Percentiles rank a stretch among this genome's conserved stretches.
These are phyloP conservation scores for Firmiana major DNA, from an alignment of 345 rosid species.

Conservation along the genomic window DNA sequence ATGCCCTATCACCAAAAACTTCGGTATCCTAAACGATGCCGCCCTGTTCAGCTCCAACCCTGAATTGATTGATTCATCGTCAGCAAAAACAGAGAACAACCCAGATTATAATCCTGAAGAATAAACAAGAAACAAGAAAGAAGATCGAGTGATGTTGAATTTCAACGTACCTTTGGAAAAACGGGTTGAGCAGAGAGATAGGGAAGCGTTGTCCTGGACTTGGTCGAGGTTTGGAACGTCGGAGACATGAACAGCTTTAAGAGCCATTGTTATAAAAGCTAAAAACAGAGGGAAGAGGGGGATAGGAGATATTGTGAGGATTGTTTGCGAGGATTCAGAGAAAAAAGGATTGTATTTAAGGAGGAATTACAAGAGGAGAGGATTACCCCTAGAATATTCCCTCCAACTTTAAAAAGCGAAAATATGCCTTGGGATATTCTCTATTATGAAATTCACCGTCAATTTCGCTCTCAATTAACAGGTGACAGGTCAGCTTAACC, in stretches of 20 bases:
- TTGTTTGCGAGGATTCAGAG: not conserved
- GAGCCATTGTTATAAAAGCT: slow-evolving; percentile 40
- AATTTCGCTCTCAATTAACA: too few species aligned
- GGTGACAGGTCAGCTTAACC: not conserved
- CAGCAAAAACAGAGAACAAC: not conserved
- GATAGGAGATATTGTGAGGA: too few species aligned
- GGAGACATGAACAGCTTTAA: slow-evolving; percentile 78
- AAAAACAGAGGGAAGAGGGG: not conserved
- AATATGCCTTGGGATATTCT: slow-evolving; percentile 13
- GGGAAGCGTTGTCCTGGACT: slow-evolving; percentile 51
- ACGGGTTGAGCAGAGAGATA: slow-evolving; percentile 32
- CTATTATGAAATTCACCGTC: not conserved
- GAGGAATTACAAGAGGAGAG: not conserved
- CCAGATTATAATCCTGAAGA: too few species aligned
- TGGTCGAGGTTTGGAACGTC: slow-evolving; percentile 75
- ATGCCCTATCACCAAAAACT: slow-evolving; percentile 79
- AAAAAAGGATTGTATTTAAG: not conserved
- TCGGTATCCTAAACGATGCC: slow-evolving; percentile 39
- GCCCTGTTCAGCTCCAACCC: slow-evolving; percentile 23
- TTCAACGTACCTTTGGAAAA: slow-evolving; percentile 31
- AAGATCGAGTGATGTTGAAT: not conserved
- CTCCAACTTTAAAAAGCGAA: not conserved
- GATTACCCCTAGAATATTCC: slow-evolving; percentile 6
- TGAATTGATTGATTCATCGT: not conserved
- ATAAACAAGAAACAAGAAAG: not conserved